These are phyloP conservation scores for Urtica urens DNA, from an alignment of 306 rosid genomes.

Conservation along the genomic window DNA sequence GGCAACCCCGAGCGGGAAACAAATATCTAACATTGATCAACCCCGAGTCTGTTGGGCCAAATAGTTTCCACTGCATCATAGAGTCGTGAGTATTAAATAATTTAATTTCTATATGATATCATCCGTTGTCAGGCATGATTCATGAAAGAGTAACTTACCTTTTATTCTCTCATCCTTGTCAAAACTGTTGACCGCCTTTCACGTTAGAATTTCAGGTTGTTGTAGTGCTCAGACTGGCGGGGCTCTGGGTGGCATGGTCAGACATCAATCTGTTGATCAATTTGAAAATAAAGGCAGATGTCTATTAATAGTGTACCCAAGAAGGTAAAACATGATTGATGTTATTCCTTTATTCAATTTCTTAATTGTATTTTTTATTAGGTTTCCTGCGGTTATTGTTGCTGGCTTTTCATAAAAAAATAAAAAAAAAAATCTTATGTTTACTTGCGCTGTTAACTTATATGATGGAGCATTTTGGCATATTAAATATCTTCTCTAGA, in stretches of 20 bases:
- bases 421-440: too few relatives aligned
- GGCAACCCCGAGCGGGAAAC: slow-evolving; percentile 97
- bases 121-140: slow-evolving; percentile 10
- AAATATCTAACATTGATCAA: slow-evolving; percentile 75
- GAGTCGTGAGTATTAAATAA: slow-evolving; percentile 77
- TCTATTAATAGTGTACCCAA: slow-evolving; percentile 94
- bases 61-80: slow-evolving; percentile 89
- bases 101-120: slow-evolving; percentile 14
- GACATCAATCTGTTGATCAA: slow-evolving; percentile 97
- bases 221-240: slow-evolving; percentile 97
- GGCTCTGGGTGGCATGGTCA: slow-evolving; percentile 97
- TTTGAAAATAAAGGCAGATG: slow-evolving; percentile 99
- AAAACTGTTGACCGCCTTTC: not conserved
- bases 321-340: slow-evolving; percentile 42
- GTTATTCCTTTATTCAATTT: not conserved
- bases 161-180: too few relatives aligned
- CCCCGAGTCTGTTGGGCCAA: slow-evolving; percentile 71
- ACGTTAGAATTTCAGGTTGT: slow-evolving; percentile 62
- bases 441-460: too few relatives aligned
- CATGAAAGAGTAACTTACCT: slow-evolving; percentile 5
- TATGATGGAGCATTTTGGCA: too few relatives aligned
- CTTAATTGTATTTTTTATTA: too few relatives aligned
- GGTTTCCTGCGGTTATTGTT: too few relatives aligned
- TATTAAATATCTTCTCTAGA: too few relatives aligned
- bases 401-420: too few relatives aligned